Evolutionary conservation across 2,329 filamentous ascomycete species (phyloP).

Genomic region (Emmonsiellopsis sp.): DNA sequence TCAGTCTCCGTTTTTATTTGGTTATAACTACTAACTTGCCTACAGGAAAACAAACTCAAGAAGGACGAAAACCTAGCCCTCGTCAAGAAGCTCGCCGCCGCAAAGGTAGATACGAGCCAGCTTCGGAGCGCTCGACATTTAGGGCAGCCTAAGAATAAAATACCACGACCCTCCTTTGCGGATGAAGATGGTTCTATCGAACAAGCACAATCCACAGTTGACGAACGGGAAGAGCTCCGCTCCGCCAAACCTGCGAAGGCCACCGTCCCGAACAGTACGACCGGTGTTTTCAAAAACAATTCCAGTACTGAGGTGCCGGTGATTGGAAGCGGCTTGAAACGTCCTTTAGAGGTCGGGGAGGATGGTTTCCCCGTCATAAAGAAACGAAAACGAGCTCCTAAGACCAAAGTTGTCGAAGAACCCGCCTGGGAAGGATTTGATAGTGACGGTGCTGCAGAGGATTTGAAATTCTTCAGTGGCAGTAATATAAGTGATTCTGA

Average conservation of each 20-base stretch:
- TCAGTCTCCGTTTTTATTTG: neutral
- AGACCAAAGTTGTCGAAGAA: constrained; percentile 28
- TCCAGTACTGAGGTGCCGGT: too few species aligned
- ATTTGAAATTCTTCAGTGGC: constrained; percentile 23
- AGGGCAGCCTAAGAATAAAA: constrained; percentile 55
- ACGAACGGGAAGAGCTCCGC: neutral
- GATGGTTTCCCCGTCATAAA: constrained; percentile 72
- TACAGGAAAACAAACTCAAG: constrained; percentile 73
- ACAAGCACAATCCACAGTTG: neutral
- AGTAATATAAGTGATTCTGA: constrained; percentile 10
- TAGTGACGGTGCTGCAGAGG: constrained; percentile 30
- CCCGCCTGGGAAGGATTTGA: constrained; percentile 38
- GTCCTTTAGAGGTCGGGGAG: constrained; percentile 70
- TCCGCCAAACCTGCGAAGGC: neutral
- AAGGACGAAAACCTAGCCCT: constrained; percentile 86
- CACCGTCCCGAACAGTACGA: neutral
- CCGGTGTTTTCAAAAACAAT: neutral
- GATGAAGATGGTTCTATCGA: constrained; percentile 12
- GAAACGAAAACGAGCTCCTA: constrained; percentile 52
- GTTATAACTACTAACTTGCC: constrained; percentile 2
- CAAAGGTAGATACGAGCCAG: constrained; percentile 71
- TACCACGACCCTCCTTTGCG: constrained; percentile 6
- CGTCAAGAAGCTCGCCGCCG: constrained; percentile 69
- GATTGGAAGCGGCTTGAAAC: constrained; percentile 72
- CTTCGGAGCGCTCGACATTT: constrained; percentile 70